Base-by-base conservation (phyloP, 2,329 filamentous ascomycete genomes). In the Arachnomyces sp. region DNA sequence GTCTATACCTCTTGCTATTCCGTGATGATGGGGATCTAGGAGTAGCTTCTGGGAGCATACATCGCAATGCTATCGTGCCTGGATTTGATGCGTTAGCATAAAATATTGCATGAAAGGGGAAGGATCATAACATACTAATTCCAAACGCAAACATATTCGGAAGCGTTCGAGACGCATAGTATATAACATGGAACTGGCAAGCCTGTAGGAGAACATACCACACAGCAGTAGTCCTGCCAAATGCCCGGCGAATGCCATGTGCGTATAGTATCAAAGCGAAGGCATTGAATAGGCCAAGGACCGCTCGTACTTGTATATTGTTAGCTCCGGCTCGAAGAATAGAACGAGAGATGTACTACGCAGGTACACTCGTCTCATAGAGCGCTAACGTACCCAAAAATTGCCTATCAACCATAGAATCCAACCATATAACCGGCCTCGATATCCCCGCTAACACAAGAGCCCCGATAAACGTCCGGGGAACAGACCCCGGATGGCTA, bases 91-190 rank as follows among this genome's bases (percentile, higher is more conserved):
- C 39, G 42, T 30, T 37, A 40, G 31, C 44, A 40, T 7, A 47
- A 30, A 7, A 40, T 44, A 9, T 25, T 25, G 5, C 5, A 5
- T 25, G n/a, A n/a, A 34, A 13, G 18, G 36, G 16, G 25, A 14
- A 12, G n/a, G 4, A 12, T 14, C 31, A 18, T 17, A 28, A 72
- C 81, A 63, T 70, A 90, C 82, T 86, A 43, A 95, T 66, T 7
- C 79, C 77, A 66, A 96, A 92, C 14, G 92, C 89, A 64, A 95
- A 94, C 83, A 93, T 94, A 60, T 98, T 98, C 2, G 92, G 92
- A 49, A 98, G 67, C 2, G 88, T 92, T 45, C 92, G 75, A 12
- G 88, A 92, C 11, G 89, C 82, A 67, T 98, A 98, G 64, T 87
- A 98, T 46, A 92, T 73, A 45, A 94, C 67, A 64, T 98, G 92